A percentile compares a stretch with the other conserved stretches of the same genome.
Evolutionary conservation across 1,284 basidiomycete genomes (phyloP).

Genomic region (Tilletiopsis washingtonensis): DNA sequence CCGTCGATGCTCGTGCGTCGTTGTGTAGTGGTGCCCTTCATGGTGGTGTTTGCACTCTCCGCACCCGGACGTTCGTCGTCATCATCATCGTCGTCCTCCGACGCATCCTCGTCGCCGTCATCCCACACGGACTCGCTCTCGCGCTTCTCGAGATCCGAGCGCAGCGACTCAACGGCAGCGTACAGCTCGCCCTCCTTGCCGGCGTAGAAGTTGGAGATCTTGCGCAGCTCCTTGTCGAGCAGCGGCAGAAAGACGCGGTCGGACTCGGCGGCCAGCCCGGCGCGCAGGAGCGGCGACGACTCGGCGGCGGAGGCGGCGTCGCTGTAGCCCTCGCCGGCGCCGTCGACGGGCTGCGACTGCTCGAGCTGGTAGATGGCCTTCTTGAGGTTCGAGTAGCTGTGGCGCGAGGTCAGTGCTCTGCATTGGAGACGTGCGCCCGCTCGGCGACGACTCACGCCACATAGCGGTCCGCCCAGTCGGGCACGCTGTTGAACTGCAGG

Average conservation of each 20-base stretch:
- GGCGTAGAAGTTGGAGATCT: constrained; percentile 74
- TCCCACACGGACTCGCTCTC: constrained; percentile 52
- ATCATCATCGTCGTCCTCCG: constrained; percentile 57
- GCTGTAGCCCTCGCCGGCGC: constrained; percentile 38
- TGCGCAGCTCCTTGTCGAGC: constrained; percentile 73
- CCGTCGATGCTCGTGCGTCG: constrained; percentile 34
- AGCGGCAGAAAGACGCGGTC: constrained; percentile 49
- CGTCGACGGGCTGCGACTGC: constrained; percentile 21
- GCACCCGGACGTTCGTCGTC: constrained; percentile 12
- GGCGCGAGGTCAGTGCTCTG: background rate
- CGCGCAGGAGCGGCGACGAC: constrained; percentile 5
- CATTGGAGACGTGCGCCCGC: background rate
- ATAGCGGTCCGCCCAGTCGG: constrained; percentile 92
- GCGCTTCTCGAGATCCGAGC: constrained; percentile 27
- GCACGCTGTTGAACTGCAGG: constrained; percentile 83
- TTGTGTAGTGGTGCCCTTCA: constrained; percentile 15
- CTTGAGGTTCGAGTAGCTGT: constrained; percentile 43
- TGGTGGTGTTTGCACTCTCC: constrained; percentile 6
- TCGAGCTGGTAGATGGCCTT: constrained; percentile 46
- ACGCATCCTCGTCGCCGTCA: constrained; percentile 56
- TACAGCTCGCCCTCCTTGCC: constrained; percentile 53
- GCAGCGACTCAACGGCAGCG: constrained; percentile 22
- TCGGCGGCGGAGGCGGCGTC: constrained; percentile 18
- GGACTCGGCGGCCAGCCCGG: constrained; percentile 15
- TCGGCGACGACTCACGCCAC: constrained; percentile 49